Evolutionary conservation across 371 early-diverging fungal species (phyloP).

Genomic region (Syncephalastrum racemosum): DNA sequence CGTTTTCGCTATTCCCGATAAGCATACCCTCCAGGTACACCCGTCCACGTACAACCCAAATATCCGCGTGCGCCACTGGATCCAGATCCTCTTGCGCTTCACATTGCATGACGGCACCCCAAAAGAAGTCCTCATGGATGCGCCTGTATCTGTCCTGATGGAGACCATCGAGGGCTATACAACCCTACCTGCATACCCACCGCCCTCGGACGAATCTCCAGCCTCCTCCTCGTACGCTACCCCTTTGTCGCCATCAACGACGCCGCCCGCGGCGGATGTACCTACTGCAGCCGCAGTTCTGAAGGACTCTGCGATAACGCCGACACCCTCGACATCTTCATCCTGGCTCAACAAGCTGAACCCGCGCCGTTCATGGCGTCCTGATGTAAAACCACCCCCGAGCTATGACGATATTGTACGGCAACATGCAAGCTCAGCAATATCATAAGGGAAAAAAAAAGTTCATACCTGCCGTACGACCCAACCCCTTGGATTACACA

Average conservation of each 20-base stretch:
- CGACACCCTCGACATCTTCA: constrained; percentile 1
- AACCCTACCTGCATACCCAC: constrained; percentile 27
- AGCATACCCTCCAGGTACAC: constrained; percentile 30
- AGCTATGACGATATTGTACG: constrained; percentile 6
- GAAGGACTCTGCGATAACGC: background rate
- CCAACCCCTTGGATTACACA: no score
- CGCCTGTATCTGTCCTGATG: constrained; percentile 26
- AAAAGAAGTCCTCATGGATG: constrained; percentile 32
- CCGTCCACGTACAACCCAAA: constrained; percentile 35
- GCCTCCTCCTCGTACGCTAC: background rate
- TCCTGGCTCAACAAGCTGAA: constrained; percentile 15
- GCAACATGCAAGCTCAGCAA: no score
- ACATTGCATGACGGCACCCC: constrained; percentile 21
- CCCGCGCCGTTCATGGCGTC: constrained; percentile 7
- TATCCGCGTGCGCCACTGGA: constrained; percentile 44
- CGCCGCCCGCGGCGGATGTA: no score
- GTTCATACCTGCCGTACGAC: no score
- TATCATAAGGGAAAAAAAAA: no score
- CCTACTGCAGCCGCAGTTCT: no score
- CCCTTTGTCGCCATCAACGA: constrained; percentile 3
- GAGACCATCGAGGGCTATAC: constrained; percentile 26
- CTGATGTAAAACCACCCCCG: constrained; percentile 8
- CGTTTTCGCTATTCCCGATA: constrained; percentile 32
- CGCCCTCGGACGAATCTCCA: constrained; percentile 2
- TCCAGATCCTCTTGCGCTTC: constrained; percentile 29